Conservation (phyloP, 345 rosid species). For the Luvunga scandens region DNA sequence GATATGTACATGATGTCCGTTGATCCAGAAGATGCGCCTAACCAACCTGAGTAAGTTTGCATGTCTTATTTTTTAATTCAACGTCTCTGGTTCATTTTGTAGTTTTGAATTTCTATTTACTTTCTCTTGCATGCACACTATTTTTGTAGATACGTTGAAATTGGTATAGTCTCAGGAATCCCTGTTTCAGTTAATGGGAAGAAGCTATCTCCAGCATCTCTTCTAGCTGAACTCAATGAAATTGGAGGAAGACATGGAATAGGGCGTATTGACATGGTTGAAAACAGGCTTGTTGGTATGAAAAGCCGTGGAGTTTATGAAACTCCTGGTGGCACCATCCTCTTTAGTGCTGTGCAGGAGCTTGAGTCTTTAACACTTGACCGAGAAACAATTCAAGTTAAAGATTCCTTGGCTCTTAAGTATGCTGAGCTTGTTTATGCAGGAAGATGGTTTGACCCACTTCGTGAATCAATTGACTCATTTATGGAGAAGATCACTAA, state of each 20-base stretch:
- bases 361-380: slow-evolving; percentile 87
- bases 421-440: slow-evolving; percentile 93
- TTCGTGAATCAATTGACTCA: slow-evolving; percentile 77
- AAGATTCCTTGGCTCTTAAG: slow-evolving; percentile 74
- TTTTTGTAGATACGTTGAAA: slow-evolving; percentile 56
- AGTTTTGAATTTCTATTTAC: neutral
- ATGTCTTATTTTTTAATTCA: neutral
- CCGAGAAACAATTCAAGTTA: slow-evolving; percentile 74
- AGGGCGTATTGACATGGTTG: slow-evolving; percentile 91
- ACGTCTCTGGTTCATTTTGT: neutral
- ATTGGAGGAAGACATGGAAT: slow-evolving; percentile 83
- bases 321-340: slow-evolving; percentile 96
- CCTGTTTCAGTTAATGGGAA: slow-evolving; percentile 75
- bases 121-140: neutral
- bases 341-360: slow-evolving; percentile 70
- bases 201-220: slow-evolving; percentile 69
- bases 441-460: slow-evolving; percentile 93
- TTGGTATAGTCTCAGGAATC: slow-evolving; percentile 68
- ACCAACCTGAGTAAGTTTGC: slow-evolving; percentile 61
- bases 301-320: slow-evolving; percentile 97
- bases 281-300: slow-evolving; percentile 93
- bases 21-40: slow-evolving; percentile 91
- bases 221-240: slow-evolving; percentile 65
- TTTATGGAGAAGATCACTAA: slow-evolving; percentile 81
- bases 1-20: slow-evolving; percentile 94